These are phyloP conservation scores for Erodium trifolium DNA, from an alignment of 441 rosid genomes.

Conservation along the genomic window DNA sequence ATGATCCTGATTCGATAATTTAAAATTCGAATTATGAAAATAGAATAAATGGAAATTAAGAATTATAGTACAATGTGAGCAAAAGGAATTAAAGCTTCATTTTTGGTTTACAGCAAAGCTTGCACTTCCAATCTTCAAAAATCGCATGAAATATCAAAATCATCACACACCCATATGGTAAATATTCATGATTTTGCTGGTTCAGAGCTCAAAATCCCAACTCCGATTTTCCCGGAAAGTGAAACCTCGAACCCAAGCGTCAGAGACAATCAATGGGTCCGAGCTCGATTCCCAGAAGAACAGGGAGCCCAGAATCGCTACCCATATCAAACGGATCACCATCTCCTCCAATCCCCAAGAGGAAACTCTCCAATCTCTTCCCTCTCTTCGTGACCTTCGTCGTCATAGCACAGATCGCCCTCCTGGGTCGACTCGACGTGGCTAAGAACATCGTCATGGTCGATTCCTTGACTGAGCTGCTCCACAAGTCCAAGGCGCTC, in stretches of 20 bases:
- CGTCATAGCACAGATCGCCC: constrained; percentile 61
- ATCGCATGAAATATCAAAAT: neutral
- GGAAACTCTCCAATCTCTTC: constrained; percentile 46
- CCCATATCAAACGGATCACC: constrained; percentile 26
- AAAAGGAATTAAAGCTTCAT: too few species aligned
- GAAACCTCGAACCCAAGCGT: neutral
- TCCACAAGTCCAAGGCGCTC: constrained; percentile 16
- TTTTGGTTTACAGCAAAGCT: too few species aligned
- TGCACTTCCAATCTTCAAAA: neutral
- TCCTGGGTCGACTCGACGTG: constrained; percentile 77
- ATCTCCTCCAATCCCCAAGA: constrained; percentile 32
- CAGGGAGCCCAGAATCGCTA: neutral
- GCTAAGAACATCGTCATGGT: constrained; percentile 49
- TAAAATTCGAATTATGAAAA: too few species aligned
- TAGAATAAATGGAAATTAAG: too few species aligned
- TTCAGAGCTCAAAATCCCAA: neutral
- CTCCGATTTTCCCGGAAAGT: neutral
- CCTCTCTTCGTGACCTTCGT: constrained; percentile 61
- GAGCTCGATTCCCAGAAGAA: neutral
- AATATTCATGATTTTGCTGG: neutral
- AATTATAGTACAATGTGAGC: too few species aligned
- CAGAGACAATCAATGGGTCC: neutral
- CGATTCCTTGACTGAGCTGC: constrained; percentile 56
- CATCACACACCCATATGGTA: neutral
- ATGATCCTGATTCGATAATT: too few species aligned